A percentile compares a stretch with the other conserved stretches of the same genome.
Evolutionary conservation across 306 rosid species (phyloP).

Genomic region (Mimosa bimucronata): DNA sequence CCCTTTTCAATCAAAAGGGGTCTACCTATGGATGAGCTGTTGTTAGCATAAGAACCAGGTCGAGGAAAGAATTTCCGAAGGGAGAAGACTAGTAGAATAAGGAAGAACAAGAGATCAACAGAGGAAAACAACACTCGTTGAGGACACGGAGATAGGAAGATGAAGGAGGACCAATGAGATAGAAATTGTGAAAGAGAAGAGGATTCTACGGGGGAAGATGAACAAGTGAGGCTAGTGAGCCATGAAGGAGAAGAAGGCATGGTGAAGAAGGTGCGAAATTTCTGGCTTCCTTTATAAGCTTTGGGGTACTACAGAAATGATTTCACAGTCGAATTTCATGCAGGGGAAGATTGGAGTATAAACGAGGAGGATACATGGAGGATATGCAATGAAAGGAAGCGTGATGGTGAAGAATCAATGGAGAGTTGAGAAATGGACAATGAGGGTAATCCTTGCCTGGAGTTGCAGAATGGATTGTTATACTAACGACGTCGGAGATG

Average conservation of each 20-base stretch:
- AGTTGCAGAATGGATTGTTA: too few species aligned
- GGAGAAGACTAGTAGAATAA: neutral
- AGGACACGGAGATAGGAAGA: constrained; percentile 8
- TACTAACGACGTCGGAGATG: too few species aligned
- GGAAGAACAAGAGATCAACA: neutral
- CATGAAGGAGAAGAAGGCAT: neutral
- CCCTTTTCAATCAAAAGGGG: neutral
- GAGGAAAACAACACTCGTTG: neutral
- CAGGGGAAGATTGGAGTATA: neutral
- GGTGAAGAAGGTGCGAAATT: neutral
- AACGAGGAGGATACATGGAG: too few species aligned
- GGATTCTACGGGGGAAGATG: neutral
- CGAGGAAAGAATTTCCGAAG: neutral
- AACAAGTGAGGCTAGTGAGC: neutral
- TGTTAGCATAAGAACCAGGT: neutral
- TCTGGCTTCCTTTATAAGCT: neutral
- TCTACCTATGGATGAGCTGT: neutral
- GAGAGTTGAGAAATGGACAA: too few species aligned
- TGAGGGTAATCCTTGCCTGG: too few species aligned
- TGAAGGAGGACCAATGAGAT: neutral
- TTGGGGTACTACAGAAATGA: too few species aligned
- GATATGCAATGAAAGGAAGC: neutral
- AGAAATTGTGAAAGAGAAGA: neutral
- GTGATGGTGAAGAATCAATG: neutral
- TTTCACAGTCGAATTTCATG: neutral